phyloP scores from a whole-genome alignment of 2,329 filamentous ascomycete genomes.

The Xylariomycetidae sp. region DNA sequence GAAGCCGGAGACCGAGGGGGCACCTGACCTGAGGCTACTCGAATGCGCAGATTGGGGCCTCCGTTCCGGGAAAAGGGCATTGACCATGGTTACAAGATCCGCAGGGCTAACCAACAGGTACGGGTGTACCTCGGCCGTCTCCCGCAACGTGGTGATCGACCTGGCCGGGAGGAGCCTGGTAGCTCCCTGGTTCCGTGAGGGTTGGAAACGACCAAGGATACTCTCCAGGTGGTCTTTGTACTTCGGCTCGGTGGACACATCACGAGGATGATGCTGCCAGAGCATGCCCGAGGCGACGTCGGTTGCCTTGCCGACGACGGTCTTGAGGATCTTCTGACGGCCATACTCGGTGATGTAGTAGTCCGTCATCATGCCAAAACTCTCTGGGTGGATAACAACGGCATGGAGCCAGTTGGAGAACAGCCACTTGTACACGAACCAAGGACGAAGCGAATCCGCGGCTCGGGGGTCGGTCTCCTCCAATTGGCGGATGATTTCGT shows the following conservation, averaged over 20 bases:
- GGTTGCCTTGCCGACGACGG: conserved; percentile 75
- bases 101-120: conserved; percentile 75
- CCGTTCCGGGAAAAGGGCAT: conserved; percentile 74
- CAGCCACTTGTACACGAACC: conserved; percentile 86
- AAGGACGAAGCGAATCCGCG: conserved; percentile 69
- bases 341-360: conserved; percentile 91
- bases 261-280: conserved; percentile 49
- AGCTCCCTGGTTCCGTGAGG: conserved; percentile 41
- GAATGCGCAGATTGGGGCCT: conserved; percentile 58
- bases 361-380: conserved; percentile 69
- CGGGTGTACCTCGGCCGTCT: conserved; percentile 72
- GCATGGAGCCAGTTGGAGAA: conserved; percentile 83
- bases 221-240: conserved; percentile 66
- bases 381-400: conserved; percentile 85
- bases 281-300: conserved; percentile 72
- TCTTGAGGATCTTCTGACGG: conserved; percentile 71
- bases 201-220: conserved; percentile 60
- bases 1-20: conserved; percentile 61
- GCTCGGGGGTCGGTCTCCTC: conserved; percentile 50
- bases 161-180: conserved; percentile 63
- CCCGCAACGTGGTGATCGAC: conserved; percentile 64
- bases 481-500: conserved; percentile 73
- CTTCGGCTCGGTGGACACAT: conserved; percentile 55
- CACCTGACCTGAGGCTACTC: conserved; percentile 58
- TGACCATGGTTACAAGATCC: conserved; percentile 74